Evolutionary conservation across 805 yeast genomes (phyloP).

Genomic region (Wickerhamiella kurtzmanii): DNA sequence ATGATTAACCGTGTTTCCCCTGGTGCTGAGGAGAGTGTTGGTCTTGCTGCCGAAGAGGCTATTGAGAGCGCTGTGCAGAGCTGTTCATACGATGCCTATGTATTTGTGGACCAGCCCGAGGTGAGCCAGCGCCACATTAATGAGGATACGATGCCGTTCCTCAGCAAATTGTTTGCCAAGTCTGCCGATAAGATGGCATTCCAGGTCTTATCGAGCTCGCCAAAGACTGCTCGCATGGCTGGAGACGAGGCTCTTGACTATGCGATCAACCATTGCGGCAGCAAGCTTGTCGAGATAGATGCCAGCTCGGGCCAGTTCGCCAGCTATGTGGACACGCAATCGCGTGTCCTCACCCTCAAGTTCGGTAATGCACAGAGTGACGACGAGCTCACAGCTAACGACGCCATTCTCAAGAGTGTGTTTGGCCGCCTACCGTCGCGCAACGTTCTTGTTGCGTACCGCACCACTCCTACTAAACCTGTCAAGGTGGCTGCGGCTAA

Average conservation of each 20-base stretch:
- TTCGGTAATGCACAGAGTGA: constrained; percentile 28
- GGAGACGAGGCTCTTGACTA: not conserved
- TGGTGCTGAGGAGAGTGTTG: constrained; percentile 4
- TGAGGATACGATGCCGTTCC: constrained; percentile 20
- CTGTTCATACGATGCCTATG: constrained; percentile 45
- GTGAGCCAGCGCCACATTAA: constrained; percentile 31
- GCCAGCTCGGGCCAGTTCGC: constrained; percentile 33
- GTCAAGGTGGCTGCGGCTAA: not conserved
- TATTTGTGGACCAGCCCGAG: constrained; percentile 44
- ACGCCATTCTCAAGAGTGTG: constrained; percentile 21
- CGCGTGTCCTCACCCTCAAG: constrained; percentile 48
- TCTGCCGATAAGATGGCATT: constrained; percentile 10
- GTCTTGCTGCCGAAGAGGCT: constrained; percentile 5
- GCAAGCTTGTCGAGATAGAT: constrained; percentile 32
- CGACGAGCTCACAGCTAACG: constrained; percentile 9
- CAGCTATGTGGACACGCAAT: constrained; percentile 49
- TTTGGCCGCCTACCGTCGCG: constrained; percentile 23
- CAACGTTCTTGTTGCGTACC: constrained; percentile 25
- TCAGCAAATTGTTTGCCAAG: constrained; percentile 17
- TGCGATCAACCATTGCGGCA: constrained; percentile 34
- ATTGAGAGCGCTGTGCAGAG: constrained; percentile 11
- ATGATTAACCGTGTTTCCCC: constrained; percentile 1
- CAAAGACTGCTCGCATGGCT: not conserved
- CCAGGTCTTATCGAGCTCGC: not conserved
- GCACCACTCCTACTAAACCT: constrained; percentile 20